Percentiles rank a stretch among this genome's conserved stretches.
These are phyloP conservation scores for Tilletia horrida DNA, from an alignment of 1,284 basidiomycete species.

Conservation along the genomic window DNA sequence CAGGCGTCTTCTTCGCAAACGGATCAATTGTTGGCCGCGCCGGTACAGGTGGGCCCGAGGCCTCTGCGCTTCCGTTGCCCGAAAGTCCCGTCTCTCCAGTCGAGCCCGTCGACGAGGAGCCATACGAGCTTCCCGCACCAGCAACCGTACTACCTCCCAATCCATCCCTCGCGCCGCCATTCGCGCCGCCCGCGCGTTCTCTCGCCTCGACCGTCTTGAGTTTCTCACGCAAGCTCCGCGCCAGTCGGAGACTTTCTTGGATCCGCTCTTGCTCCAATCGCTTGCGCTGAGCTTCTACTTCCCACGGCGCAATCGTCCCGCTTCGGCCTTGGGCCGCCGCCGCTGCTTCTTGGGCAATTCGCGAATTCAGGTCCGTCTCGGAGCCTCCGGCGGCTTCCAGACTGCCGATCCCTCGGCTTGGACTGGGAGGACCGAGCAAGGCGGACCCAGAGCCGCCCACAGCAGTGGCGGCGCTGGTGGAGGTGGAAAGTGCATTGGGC, in stretches of 20 bases:
- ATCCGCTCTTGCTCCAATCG: conserved; percentile 7
- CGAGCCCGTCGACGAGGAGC: neutral
- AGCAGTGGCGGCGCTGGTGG: neutral
- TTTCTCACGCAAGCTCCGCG: conserved; percentile 10
- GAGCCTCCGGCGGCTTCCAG: too few species aligned
- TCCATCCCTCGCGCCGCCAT: neutral
- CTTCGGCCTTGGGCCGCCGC: conserved; percentile 4
- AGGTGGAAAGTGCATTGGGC: neutral
- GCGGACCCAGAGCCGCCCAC: neutral
- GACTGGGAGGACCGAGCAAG: neutral
- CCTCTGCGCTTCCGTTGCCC: too few species aligned
- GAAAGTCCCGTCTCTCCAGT: too few species aligned
- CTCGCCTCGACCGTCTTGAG: conserved; percentile 10
- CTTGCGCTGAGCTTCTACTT: conserved; percentile 14
- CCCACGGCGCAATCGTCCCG: neutral
- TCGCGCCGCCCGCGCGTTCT: neutral
- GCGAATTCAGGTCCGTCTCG: conserved; percentile 7
- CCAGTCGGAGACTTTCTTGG: conserved; percentile 6
- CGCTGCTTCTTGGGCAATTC: conserved; percentile 9
- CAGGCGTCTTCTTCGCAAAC: conserved; percentile 39
- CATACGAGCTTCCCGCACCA: neutral
- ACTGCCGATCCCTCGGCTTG: neutral
- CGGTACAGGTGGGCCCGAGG: conserved; percentile 1
- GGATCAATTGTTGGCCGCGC: conserved; percentile 26
- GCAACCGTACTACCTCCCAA: too few species aligned